phyloP scores from a whole-genome alignment of 768 basidiomycete species.

The Suillus weaverae region DNA sequence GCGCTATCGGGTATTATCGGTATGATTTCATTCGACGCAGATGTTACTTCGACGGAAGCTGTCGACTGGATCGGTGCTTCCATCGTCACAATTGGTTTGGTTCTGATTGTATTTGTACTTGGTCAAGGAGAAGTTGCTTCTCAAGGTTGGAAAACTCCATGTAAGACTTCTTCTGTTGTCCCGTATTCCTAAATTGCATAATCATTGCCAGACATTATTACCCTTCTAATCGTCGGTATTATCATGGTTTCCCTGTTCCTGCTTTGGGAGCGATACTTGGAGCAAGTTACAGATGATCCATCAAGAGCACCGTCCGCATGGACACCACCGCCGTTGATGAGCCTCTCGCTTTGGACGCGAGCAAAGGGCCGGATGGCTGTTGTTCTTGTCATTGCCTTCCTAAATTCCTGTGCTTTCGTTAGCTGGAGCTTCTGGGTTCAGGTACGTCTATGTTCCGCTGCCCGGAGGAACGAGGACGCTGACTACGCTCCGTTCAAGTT shows the following conservation, averaged over 20 bases:
- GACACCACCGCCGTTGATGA: conserved; percentile 65
- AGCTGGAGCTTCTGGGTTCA: conserved; percentile 54
- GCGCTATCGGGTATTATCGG: conserved; percentile 52
- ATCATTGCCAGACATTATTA: conserved; percentile 60
- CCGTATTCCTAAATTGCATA: conserved; percentile 19
- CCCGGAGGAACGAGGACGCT: not conserved
- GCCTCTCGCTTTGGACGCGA: conserved; percentile 59
- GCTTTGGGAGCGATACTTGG: conserved; percentile 66
- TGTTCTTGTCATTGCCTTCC: conserved; percentile 61
- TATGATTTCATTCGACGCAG: conserved; percentile 58
- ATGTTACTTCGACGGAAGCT: conserved; percentile 39
- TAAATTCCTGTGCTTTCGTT: conserved; percentile 60
- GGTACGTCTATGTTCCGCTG: conserved; percentile 20
- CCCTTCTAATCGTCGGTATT: conserved; percentile 61
- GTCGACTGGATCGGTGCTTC: conserved; percentile 80
- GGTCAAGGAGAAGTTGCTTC: conserved; percentile 62
- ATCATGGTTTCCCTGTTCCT: conserved; percentile 57
- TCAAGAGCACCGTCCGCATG: conserved; percentile 24
- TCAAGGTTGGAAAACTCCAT: conserved; percentile 58
- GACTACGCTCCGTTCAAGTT: conserved; percentile 38
- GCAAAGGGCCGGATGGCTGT: conserved; percentile 59
- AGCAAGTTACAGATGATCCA: conserved; percentile 27
- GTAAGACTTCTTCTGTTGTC: conserved; percentile 35
- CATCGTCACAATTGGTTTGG: conserved; percentile 63
- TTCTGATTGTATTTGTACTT: conserved; percentile 72